Conservation (phyloP, 108 stramenopile species). For the Fragilaria crotonensis region DNA sequence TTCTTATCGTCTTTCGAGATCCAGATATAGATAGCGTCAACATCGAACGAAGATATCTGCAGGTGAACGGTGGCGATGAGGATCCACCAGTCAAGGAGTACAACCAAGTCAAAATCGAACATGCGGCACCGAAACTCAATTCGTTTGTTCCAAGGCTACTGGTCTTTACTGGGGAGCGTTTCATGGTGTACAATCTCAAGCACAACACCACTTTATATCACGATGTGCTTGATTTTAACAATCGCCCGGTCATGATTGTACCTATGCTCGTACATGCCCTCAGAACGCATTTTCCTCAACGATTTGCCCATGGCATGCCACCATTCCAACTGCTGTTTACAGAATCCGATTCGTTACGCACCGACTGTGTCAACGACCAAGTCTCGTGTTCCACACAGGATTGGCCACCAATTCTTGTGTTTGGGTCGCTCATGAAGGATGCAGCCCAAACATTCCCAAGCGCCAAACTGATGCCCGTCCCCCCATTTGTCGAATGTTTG, state of each 20-base stretch:
- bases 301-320: background rate
- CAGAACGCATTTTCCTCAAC: background rate
- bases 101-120: background rate
- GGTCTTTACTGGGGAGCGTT: background rate
- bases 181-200: background rate
- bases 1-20: too few species aligned
- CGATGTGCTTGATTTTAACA: background rate
- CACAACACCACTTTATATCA: background rate
- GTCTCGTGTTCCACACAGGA: background rate
- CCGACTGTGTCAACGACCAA: background rate
- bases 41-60: too few species aligned
- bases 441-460: background rate
- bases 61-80: too few species aligned
- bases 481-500: background rate
- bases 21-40: too few species aligned
- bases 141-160: background rate
- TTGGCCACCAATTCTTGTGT: background rate
- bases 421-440: slow-evolving; percentile 1
- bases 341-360: background rate
- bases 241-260: background rate
- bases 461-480: background rate
- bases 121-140: background rate
- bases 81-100: too few species aligned
- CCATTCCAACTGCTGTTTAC: background rate
- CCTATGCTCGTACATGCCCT: background rate